Evolutionary conservation across 192 early-diverging fungal genomes (phyloP).

Genomic region (Rhizophagus sp.): DNA sequence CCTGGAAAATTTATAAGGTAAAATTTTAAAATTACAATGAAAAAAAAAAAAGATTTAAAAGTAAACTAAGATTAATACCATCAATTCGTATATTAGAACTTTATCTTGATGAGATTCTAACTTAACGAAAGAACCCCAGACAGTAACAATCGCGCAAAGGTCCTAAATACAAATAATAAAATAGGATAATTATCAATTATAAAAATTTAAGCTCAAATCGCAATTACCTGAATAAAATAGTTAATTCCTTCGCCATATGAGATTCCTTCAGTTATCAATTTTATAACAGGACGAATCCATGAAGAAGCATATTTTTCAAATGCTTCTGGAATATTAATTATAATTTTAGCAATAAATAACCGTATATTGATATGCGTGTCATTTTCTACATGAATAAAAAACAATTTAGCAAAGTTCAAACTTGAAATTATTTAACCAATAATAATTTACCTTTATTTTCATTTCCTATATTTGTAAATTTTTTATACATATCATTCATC

Average conservation of each 20-base stretch:
- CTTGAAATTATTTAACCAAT: neutral
- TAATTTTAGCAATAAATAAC: constrained; percentile 64
- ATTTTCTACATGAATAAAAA: constrained; percentile 5
- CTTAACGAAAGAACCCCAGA: constrained; percentile 55
- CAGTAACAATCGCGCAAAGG: constrained; percentile 60
- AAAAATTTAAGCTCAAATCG: neutral
- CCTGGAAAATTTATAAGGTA: constrained; percentile 27
- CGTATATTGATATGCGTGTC: constrained; percentile 58
- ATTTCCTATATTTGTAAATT: constrained; percentile 46
- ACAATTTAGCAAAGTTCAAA: constrained; percentile 1
- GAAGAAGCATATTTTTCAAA: constrained; percentile 59
- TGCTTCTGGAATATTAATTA: constrained; percentile 62
- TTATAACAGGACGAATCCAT: constrained; percentile 64
- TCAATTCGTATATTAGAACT: constrained; percentile 43
- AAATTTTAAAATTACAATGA: neutral
- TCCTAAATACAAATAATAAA: constrained; percentile 46
- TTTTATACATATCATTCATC: constrained; percentile 62
- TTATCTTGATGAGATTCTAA: constrained; percentile 43
- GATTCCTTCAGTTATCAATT: constrained; percentile 51
- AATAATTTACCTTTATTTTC: neutral
- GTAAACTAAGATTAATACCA: constrained; percentile 39
- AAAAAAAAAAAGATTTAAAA: neutral
- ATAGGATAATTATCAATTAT: neutral
- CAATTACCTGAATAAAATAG: constrained; percentile 67
- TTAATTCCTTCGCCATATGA: constrained; percentile 62